Conservation (phyloP, 164 flowering plant species). For the Euptelea pleiosperma region DNA sequence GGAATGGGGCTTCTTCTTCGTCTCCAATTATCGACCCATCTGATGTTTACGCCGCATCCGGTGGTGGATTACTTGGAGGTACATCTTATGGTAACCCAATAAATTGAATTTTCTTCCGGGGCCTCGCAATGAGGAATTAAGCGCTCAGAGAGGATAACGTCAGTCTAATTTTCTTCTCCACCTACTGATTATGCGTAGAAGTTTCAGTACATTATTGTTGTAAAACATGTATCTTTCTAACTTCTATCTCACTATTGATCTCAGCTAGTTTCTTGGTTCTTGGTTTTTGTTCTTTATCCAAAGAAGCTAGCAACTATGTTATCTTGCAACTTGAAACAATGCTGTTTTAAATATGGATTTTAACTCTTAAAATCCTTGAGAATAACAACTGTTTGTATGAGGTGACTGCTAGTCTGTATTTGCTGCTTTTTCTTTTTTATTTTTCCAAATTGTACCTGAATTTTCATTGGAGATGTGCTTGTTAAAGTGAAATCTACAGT, state of each 20-base stretch:
- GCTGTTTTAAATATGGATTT: neutral
- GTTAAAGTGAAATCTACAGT: slow-evolving; percentile 2
- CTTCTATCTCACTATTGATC: neutral
- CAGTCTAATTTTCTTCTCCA: neutral
- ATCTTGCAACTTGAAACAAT: slow-evolving; percentile 1
- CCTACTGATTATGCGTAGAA: neutral
- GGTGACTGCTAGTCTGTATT: slow-evolving; percentile 16
- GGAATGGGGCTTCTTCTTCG: slow-evolving; percentile 42
- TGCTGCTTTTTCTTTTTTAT: slow-evolving; percentile 13
- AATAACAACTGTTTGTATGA: slow-evolving; percentile 4
- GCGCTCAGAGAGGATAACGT: too few species aligned
- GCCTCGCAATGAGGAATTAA: neutral
- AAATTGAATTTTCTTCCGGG: slow-evolving; percentile 25
- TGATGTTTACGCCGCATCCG: slow-evolving; percentile 49
- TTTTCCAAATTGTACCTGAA: neutral
- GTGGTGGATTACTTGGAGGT: slow-evolving; percentile 64
- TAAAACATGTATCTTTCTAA: slow-evolving; percentile 7
- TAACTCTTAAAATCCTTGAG: neutral
- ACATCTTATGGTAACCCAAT: slow-evolving; percentile 62
- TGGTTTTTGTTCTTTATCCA: neutral
- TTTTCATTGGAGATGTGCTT: neutral
- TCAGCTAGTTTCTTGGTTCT: slow-evolving; percentile 1
- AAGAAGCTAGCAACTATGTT: neutral
- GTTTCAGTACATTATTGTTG: neutral
- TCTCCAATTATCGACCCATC: slow-evolving; percentile 54